Evolutionary conservation across 1,284 basidiomycete species (phyloP).

Genomic region (Ganoderma leucocontextum): DNA sequence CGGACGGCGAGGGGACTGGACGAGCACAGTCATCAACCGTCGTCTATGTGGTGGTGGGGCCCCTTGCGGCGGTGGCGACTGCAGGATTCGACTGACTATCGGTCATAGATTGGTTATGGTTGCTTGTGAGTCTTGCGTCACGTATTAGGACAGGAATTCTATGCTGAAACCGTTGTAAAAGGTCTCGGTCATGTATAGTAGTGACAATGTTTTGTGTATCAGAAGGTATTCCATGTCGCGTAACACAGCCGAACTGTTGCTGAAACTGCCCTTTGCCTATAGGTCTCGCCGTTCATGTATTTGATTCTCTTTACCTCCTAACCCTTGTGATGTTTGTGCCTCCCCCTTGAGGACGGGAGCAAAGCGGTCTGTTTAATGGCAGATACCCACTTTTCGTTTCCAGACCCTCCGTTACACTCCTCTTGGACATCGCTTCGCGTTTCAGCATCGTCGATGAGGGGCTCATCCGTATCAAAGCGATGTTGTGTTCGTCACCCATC

Average conservation of each 20-base stretch:
- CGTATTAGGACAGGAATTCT: neutral
- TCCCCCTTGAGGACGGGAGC: too few relatives aligned
- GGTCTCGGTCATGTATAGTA: neutral
- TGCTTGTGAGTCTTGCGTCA: neutral
- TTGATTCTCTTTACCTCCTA: too few relatives aligned
- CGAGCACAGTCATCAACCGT: constrained; percentile 39
- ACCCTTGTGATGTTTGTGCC: too few relatives aligned
- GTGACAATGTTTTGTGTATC: neutral
- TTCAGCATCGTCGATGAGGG: too few relatives aligned
- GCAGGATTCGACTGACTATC: constrained; percentile 78
- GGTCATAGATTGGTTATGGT: constrained; percentile 27
- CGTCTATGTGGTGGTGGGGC: constrained; percentile 80
- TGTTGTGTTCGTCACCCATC: too few relatives aligned
- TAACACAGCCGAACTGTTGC: neutral
- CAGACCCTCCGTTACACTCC: too few relatives aligned
- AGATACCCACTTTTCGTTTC: too few relatives aligned
- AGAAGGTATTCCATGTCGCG: neutral
- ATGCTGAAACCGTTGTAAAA: neutral
- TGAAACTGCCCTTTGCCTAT: neutral
- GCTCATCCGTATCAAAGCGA: too few relatives aligned
- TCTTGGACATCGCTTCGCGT: too few relatives aligned
- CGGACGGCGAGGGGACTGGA: constrained; percentile 23
- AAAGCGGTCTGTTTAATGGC: too few relatives aligned
- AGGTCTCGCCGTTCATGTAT: neutral
- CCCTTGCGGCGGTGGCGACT: constrained; percentile 77